phyloP scores from a whole-genome alignment of 2,329 filamentous ascomycete genomes.

The Cercospora brassicicola region DNA sequence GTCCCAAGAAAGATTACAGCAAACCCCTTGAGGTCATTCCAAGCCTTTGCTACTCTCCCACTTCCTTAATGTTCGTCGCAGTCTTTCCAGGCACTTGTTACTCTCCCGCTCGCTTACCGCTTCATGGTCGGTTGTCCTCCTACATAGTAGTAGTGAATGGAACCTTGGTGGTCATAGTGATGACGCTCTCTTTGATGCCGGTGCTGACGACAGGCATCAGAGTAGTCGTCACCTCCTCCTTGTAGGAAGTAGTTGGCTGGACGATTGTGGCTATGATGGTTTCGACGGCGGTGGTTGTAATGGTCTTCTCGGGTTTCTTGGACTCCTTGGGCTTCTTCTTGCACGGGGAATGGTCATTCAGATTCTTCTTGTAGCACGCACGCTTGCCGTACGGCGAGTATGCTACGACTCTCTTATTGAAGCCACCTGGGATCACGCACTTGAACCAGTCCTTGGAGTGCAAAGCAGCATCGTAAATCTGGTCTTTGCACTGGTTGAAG shows the following conservation, averaged over 20 bases:
- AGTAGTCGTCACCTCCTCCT: background rate
- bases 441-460: background rate
- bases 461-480: background rate
- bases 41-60: too few relatives aligned
- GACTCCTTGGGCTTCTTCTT: too few relatives aligned
- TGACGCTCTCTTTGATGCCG: background rate
- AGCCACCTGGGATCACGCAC: background rate
- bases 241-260: conserved; percentile 7
- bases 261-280: conserved; percentile 10
- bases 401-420: background rate
- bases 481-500: background rate
- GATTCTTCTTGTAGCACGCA: background rate
- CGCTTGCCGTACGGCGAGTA: background rate
- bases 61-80: too few relatives aligned
- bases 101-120: too few relatives aligned
- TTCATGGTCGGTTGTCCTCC: too few relatives aligned
- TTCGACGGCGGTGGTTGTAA: conserved; percentile 9
- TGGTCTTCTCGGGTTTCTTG: background rate
- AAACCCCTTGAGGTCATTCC: too few relatives aligned
- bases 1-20: too few relatives aligned
- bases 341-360: background rate
- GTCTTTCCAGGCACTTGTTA: too few relatives aligned
- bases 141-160: too few relatives aligned
- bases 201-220: conserved; percentile 4
- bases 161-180: conserved; percentile 7